Conservation (phyloP, 2,329 filamentous ascomycete genomes). For the Fragosphaeria purpurea region DNA sequence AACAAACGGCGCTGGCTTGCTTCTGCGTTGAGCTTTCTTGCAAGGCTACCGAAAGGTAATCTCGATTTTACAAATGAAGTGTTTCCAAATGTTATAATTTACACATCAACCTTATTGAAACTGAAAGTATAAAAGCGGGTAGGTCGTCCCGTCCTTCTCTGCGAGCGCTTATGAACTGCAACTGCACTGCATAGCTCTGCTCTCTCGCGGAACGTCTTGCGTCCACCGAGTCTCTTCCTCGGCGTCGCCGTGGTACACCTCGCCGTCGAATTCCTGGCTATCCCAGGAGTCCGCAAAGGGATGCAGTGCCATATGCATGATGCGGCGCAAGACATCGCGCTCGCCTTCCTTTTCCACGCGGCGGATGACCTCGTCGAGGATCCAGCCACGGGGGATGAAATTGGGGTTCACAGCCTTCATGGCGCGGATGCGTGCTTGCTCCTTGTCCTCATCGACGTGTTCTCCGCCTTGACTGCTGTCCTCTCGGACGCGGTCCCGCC, state of each 20-base stretch:
- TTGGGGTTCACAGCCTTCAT: constrained; percentile 91
- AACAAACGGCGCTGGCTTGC: no score
- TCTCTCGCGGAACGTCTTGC: constrained; percentile 69
- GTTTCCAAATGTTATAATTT: no score
- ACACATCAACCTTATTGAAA: no score
- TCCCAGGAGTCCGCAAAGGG: constrained; percentile 78
- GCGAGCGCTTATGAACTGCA: constrained; percentile 62
- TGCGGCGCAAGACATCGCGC: constrained; percentile 61
- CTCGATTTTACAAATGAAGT: no score
- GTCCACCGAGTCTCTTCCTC: constrained; percentile 76
- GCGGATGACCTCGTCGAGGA: constrained; percentile 86
- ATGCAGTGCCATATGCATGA: constrained; percentile 74
- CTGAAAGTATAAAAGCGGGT: no score
- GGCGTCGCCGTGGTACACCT: constrained; percentile 46
- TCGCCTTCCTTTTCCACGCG: constrained; percentile 79
- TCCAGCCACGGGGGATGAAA: constrained; percentile 84
- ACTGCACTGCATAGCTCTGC: constrained; percentile 83
- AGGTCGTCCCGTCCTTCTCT: no score
- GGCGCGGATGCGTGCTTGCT: constrained; percentile 43
- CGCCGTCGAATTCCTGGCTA: constrained; percentile 34
- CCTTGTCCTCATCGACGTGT: constrained; percentile 39
- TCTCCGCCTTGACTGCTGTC: constrained; percentile 24
- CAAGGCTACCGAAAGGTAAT: no score
- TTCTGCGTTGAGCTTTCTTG: no score
- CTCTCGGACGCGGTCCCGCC: constrained; percentile 65